These are phyloP conservation scores for Sugiyamaella japonica DNA, from an alignment of 1,139 yeast genomes.

Conservation along the genomic window DNA sequence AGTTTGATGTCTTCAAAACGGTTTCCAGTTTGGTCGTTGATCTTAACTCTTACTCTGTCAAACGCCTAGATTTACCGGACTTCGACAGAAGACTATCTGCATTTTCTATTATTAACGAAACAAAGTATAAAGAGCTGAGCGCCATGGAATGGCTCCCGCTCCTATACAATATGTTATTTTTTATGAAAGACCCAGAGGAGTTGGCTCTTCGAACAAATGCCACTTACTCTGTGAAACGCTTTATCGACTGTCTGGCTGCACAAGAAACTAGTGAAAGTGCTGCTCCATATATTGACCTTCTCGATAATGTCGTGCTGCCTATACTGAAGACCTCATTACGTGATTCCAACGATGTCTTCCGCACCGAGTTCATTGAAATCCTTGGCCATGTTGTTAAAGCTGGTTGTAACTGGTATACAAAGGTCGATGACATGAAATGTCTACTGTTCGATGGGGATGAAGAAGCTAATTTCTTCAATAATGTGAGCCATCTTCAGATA, in stretches of 20 bases:
- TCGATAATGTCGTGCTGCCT: conserved; percentile 64
- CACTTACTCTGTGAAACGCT: conserved; percentile 61
- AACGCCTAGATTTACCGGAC: conserved; percentile 72
- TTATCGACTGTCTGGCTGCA: conserved; percentile 51
- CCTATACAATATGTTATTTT: conserved; percentile 64
- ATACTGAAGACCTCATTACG: conserved; percentile 69
- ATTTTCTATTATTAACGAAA: conserved; percentile 64
- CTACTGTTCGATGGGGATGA: conserved; percentile 69
- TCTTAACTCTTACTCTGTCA: conserved; percentile 66
- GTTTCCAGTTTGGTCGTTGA: conserved; percentile 58
- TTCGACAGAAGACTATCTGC: conserved; percentile 73
- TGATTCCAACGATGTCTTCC: conserved; percentile 59
- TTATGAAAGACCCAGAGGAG: conserved; percentile 77
- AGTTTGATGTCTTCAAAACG: conserved; percentile 47
- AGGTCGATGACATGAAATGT: conserved; percentile 65
- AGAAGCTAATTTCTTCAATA: conserved; percentile 81
- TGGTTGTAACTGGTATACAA: conserved; percentile 45
- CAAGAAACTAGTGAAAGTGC: conserved; percentile 32
- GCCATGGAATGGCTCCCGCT: conserved; percentile 79
- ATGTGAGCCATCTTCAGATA: conserved; percentile 78
- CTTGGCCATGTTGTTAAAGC: conserved; percentile 60
- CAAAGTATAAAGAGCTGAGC: conserved; percentile 45
- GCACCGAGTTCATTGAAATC: conserved; percentile 67
- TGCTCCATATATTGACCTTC: conserved; percentile 43
- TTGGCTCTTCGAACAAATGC: conserved; percentile 81